Evolutionary conservation across 2,329 filamentous ascomycete genomes (phyloP).

Genomic region (Didymella pomorum): DNA sequence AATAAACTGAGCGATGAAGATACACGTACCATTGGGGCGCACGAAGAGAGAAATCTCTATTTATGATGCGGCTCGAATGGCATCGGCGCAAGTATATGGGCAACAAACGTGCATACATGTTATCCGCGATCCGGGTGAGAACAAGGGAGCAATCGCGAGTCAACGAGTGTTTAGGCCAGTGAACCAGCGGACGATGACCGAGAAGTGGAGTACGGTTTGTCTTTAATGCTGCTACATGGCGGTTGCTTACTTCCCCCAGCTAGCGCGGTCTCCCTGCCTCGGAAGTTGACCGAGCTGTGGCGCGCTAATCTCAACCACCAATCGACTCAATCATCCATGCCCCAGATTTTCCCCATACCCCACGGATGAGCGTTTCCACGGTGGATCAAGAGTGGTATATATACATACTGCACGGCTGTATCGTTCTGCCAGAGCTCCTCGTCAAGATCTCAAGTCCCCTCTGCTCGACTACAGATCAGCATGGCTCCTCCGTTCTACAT

Average conservation of each 20-base stretch:
- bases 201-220: neutral
- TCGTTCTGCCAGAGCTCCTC: neutral
- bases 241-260: neutral
- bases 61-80: neutral
- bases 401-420: neutral
- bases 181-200: neutral
- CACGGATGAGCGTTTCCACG: neutral
- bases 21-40: neutral
- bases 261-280: neutral
- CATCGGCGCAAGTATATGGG: neutral
- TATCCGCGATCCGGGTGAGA: neutral
- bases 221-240: neutral
- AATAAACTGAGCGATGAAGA: neutral
- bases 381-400: neutral
- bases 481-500: constrained; percentile 3
- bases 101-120: neutral
- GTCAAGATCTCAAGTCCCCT: neutral
- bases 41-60: neutral
- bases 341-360: neutral
- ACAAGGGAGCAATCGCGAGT: neutral
- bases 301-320: neutral
- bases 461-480: neutral
- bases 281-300: neutral
- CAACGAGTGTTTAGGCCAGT: neutral
- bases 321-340: neutral